Evolutionary conservation across 805 yeast genomes (phyloP), one percentile per base, ranked within the genome.

Genomic region (Yarrowia sp.): DNA sequence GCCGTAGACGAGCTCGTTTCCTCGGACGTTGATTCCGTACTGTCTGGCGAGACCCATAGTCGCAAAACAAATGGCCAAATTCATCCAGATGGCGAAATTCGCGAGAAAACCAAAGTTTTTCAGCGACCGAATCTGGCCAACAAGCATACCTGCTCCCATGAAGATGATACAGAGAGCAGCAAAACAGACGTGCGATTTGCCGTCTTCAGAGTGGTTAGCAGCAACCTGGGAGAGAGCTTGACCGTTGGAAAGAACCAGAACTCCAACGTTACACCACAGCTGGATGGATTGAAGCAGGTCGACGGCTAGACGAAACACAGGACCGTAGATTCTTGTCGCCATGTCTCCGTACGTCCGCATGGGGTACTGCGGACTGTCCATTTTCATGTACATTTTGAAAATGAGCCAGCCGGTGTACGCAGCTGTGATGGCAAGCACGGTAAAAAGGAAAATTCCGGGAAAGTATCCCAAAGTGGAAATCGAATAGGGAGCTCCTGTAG

Each of bases 41-140:
- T 70, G 71, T 22, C 76, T 76, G 8, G 79, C 79, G 26, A 77
- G 83, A 61, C 82, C 82, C 84, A 82, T 82, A 50, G 84, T 82
- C 41, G 80, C 77, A 67, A 82, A 75, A 71, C 81, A 78, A 48
- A 81, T 76, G n/a, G 80, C 78, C 70, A 82, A 76, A 74, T 81
- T 82, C 80, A 80, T 79, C 82, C 83, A 82, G 64, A 82, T 80
- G n/a, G 84, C 83, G 14, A 77, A 69, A 74, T 81, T 81, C 48
- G 85, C 84, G 49, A 82, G 70, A 71, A 77, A 78, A 8, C 83
- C 82, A 69, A 82, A 79, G 59, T 74, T 74, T 50, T 78, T 79
- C 52, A 83, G 73, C 12, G 82, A 75, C 40, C 79, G 75, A 69
- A 83, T 79, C 72, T 79, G 83, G 16, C 84, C 82, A 11, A 82